phyloP scores from a whole-genome alignment of 2,329 filamentous ascomycete species.

The Ramularia endophylla region DNA sequence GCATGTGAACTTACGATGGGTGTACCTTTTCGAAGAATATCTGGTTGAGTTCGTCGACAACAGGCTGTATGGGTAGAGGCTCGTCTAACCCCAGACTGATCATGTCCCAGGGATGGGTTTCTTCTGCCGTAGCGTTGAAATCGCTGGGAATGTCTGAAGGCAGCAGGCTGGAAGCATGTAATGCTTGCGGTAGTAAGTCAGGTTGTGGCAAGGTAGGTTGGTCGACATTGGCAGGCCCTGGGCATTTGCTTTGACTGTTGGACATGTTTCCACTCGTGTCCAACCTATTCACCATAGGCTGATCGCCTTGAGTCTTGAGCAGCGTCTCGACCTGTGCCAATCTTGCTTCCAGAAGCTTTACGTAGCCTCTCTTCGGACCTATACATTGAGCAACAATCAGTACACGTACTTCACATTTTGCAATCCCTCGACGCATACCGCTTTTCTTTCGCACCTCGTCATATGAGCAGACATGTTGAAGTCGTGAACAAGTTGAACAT shows the following conservation, averaged over 20 bases:
- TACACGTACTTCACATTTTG: no score
- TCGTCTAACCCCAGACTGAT: slow-evolving; percentile 78
- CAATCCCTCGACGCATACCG: slow-evolving; percentile 11
- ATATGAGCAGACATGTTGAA: slow-evolving; percentile 82
- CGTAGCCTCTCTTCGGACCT: slow-evolving; percentile 88
- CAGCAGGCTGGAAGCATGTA: slow-evolving; percentile 5
- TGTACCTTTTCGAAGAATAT: slow-evolving; percentile 91
- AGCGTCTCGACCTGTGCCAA: slow-evolving; percentile 83
- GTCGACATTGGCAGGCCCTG: no score
- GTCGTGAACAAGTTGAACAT: slow-evolving; percentile 81
- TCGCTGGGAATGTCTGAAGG: slow-evolving; percentile 8
- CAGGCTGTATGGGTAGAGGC: slow-evolving; percentile 67
- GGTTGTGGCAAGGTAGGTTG: slow-evolving; percentile 6
- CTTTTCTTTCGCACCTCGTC: slow-evolving; percentile 92
- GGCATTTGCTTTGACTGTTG: no score
- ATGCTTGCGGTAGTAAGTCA: slow-evolving; percentile 8
- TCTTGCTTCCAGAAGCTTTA: slow-evolving; percentile 87
- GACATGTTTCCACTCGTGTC: no score
- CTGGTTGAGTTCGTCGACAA: slow-evolving; percentile 80
- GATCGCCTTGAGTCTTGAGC: slow-evolving; percentile 62
- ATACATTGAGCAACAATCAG: no score
- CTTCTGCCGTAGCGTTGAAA: slow-evolving; percentile 15
- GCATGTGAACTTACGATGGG: slow-evolving; percentile 46
- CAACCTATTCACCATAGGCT: background rate
- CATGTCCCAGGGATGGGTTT: slow-evolving; percentile 72